Evolutionary conservation across 78 protist genomes (phyloP).

Genomic region (Speleostelium caveatum): DNA sequence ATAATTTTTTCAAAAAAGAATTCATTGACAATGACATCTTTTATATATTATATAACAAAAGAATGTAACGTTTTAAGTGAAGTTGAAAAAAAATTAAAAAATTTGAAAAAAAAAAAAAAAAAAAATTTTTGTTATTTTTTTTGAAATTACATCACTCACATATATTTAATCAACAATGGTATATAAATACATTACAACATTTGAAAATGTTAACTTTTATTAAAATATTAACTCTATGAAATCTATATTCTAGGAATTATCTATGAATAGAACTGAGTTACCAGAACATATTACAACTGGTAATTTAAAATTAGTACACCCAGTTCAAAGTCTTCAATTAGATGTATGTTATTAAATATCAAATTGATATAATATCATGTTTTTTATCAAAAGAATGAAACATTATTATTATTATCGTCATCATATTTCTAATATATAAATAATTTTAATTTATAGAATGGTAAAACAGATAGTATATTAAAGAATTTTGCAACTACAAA

Average conservation of each 20-base stretch:
- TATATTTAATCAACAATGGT: too few species aligned
- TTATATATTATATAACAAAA: too few species aligned
- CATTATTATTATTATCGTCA: background rate
- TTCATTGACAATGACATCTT: too few species aligned
- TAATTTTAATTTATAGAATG: background rate
- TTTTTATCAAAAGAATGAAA: background rate
- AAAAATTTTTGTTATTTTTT: too few species aligned
- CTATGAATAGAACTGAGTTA: background rate
- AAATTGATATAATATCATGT: background rate
- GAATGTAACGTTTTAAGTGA: too few species aligned
- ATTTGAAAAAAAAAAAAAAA: too few species aligned
- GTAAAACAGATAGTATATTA: slow-evolving; percentile 34
- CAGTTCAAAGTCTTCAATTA: slow-evolving; percentile 56
- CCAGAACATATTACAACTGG: background rate
- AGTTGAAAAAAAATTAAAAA: too few species aligned
- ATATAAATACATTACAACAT: too few species aligned
- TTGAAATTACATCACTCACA: too few species aligned
- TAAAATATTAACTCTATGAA: too few species aligned
- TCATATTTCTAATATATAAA: background rate
- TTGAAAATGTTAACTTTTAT: too few species aligned
- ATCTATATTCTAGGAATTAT: background rate
- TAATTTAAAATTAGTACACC: slow-evolving; percentile 20
- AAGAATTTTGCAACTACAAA: slow-evolving; percentile 48
- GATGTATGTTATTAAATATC: slow-evolving; percentile 12
- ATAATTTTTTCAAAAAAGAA: too few species aligned